A percentile compares a stretch with the other conserved stretches of the same genome.
These are phyloP conservation scores for Amanita muscaria DNA, from an alignment of 768 basidiomycete species.

Conservation along the genomic window DNA sequence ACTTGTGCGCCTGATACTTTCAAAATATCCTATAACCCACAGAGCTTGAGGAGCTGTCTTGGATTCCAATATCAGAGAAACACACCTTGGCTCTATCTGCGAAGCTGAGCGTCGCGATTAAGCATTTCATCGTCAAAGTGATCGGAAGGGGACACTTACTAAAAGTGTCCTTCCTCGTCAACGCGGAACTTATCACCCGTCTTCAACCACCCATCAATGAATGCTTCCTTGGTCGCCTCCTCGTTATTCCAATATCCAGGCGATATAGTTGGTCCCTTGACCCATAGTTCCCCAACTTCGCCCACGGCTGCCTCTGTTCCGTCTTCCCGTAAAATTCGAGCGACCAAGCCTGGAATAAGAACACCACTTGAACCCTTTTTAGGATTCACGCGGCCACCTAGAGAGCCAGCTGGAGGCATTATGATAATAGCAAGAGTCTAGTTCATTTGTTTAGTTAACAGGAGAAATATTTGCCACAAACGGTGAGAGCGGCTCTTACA, in stretches of 20 bases:
- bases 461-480: background rate
- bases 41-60: too few relatives aligned
- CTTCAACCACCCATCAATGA: conserved; percentile 62
- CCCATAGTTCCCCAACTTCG: conserved; percentile 61
- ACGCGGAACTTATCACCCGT: conserved; percentile 67
- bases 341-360: conserved; percentile 57
- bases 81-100: conserved; percentile 66
- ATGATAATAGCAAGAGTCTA: conserved; percentile 51
- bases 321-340: conserved; percentile 48
- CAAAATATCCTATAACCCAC: conserved; percentile 49
- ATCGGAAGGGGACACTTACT: conserved; percentile 30
- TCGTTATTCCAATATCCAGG: conserved; percentile 70
- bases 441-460: background rate
- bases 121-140: background rate
- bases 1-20: conserved; percentile 78
- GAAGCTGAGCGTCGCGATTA: conserved; percentile 35
- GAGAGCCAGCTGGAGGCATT: conserved; percentile 35
- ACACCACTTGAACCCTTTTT: conserved; percentile 45
- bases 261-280: conserved; percentile 46
- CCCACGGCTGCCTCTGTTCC: conserved; percentile 42
- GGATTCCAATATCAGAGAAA: background rate
- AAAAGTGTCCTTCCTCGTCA: conserved; percentile 54
- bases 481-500: conserved; percentile 29
- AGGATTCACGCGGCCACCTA: conserved; percentile 33
- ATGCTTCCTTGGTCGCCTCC: conserved; percentile 56